phyloP scores from a whole-genome alignment of 2,329 filamentous ascomycete genomes.

The Thelonectria blattea region DNA sequence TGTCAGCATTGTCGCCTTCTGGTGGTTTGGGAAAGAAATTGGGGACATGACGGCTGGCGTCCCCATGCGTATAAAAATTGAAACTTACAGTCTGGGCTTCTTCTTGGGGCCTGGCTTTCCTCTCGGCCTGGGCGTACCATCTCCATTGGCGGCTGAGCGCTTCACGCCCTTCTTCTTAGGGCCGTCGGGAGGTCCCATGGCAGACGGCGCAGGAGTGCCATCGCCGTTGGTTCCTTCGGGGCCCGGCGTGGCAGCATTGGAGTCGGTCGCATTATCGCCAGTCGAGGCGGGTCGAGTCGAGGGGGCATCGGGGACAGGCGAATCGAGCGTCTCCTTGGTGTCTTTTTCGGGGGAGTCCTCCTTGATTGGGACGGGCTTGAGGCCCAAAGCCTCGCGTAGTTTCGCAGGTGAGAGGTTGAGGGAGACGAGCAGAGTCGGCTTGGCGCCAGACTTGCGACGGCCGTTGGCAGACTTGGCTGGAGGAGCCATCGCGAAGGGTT shows the following conservation, averaged over 20 bases:
- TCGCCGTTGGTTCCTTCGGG: conserved; percentile 54
- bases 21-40: neutral
- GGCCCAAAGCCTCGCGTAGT: conserved; percentile 58
- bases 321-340: conserved; percentile 49
- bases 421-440: conserved; percentile 53
- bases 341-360: conserved; percentile 50
- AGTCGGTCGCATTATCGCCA: conserved; percentile 64
- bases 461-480: conserved; percentile 42
- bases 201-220: conserved; percentile 60
- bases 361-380: conserved; percentile 45
- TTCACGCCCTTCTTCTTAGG: conserved; percentile 79
- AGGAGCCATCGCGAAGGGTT: conserved; percentile 42
- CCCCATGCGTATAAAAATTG: conserved; percentile 2
- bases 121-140: conserved; percentile 71
- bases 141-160: conserved; percentile 69
- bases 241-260: conserved; percentile 64
- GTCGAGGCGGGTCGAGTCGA: conserved; percentile 49
- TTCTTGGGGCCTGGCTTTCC: conserved; percentile 96
- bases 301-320: conserved; percentile 51
- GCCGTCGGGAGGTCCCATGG: conserved; percentile 68
- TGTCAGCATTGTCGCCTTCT: conserved; percentile 38
- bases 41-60: conserved; percentile 2
- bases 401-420: conserved; percentile 58
- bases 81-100: conserved; percentile 87
- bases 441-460: conserved; percentile 48